Percentiles rank a stretch among this genome's conserved stretches.
Evolutionary conservation across 2,329 filamentous ascomycete genomes (phyloP).

Genomic region (Diaporthe sp.): DNA sequence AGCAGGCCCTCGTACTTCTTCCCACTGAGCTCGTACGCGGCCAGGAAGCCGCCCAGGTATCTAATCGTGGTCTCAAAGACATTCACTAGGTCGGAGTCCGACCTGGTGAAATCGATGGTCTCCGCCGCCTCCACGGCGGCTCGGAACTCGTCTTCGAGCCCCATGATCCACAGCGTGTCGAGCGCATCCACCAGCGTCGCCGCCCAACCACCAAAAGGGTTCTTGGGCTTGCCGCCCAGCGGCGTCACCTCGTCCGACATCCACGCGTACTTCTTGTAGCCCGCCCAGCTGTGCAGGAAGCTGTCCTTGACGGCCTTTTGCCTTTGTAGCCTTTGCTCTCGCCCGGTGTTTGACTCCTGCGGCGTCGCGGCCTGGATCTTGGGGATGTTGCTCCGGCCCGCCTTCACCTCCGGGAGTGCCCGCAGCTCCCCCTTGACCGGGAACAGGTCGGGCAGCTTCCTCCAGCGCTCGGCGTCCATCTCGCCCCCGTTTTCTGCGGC

Average conservation of each 20-base stretch:
- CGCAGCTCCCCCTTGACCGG: slow-evolving; percentile 48
- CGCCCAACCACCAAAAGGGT: slow-evolving; percentile 77
- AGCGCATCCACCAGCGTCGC: slow-evolving; percentile 77
- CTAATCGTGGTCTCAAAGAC: slow-evolving; percentile 67
- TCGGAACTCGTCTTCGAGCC: slow-evolving; percentile 74
- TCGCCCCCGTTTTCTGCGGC: slow-evolving; percentile 35
- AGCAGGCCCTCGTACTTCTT: slow-evolving; percentile 67
- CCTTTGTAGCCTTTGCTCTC: slow-evolving; percentile 55
- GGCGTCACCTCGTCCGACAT: slow-evolving; percentile 74
- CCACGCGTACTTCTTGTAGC: slow-evolving; percentile 75
- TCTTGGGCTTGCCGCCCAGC: slow-evolving; percentile 63
- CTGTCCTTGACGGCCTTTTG: slow-evolving; percentile 62
- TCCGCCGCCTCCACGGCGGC: slow-evolving; percentile 71
- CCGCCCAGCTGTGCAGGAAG: slow-evolving; percentile 70
- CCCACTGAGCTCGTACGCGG: slow-evolving; percentile 77
- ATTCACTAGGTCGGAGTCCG: slow-evolving; percentile 67
- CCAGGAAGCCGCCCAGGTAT: slow-evolving; percentile 77
- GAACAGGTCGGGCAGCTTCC: slow-evolving; percentile 53
- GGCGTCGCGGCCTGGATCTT: slow-evolving; percentile 72
- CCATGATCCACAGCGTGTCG: slow-evolving; percentile 83
- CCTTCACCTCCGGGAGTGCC: slow-evolving; percentile 51
- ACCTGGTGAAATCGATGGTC: slow-evolving; percentile 72
- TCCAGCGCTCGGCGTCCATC: slow-evolving; percentile 46
- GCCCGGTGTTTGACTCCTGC: slow-evolving; percentile 55
- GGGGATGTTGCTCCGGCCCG: slow-evolving; percentile 52